Evolutionary conservation across 1,284 basidiomycete species (phyloP).

Genomic region (Boletellus deceptivus): DNA sequence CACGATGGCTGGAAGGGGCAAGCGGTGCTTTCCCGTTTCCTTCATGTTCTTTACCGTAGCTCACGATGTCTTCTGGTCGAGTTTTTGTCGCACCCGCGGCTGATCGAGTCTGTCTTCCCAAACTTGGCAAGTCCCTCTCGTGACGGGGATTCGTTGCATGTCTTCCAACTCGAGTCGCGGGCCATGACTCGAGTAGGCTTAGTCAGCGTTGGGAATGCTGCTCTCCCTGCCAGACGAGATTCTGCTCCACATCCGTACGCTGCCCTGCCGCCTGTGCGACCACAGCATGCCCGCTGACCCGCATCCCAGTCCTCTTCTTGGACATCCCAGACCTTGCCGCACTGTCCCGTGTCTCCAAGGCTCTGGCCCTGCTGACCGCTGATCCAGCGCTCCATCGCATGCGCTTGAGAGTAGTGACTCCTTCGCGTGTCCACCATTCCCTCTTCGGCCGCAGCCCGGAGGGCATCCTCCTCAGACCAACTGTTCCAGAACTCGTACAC

Average conservation of each 20-base stretch:
- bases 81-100: background rate
- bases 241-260: conserved; percentile 55
- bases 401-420: conserved; percentile 57
- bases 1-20: conserved; percentile 14
- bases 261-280: conserved; percentile 5
- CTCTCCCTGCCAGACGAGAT: conserved; percentile 52
- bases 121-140: background rate
- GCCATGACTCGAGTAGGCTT: background rate
- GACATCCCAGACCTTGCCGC: conserved; percentile 66
- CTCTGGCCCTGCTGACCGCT: conserved; percentile 46
- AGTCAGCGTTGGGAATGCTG: conserved; percentile 17
- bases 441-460: conserved; percentile 55
- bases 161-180: too few species aligned
- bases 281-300: conserved; percentile 1
- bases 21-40: conserved; percentile 15
- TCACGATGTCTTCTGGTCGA: background rate
- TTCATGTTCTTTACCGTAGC: conserved; percentile 10
- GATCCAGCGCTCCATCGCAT: conserved; percentile 63
- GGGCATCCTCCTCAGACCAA: conserved; percentile 58
- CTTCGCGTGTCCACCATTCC: conserved; percentile 63
- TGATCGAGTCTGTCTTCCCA: conserved; percentile 2
- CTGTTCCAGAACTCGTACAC: conserved; percentile 61
- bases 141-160: too few species aligned
- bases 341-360: conserved; percentile 45
- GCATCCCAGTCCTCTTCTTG: conserved; percentile 57